Percentiles rank a stretch among this genome's conserved stretches.
phyloP scores from a whole-genome alignment of 225 moss, liverwort and hornwort species.

The Thuidium tamariscinum region DNA sequence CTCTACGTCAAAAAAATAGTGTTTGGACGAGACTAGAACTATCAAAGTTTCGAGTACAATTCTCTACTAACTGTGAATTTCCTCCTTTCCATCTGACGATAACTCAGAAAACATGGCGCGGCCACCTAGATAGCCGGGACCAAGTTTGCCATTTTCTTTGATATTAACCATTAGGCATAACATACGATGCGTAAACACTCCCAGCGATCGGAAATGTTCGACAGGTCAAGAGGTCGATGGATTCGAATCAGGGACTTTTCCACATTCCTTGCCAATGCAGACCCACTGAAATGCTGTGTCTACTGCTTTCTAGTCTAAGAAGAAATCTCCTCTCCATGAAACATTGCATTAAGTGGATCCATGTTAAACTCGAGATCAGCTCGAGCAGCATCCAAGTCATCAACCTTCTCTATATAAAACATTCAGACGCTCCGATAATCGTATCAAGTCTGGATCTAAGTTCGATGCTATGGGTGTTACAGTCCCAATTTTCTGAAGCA shows the following conservation, averaged over 20 bases:
- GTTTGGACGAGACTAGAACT: no score
- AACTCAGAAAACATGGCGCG: no score
- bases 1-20: no score
- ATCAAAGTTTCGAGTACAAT: no score
- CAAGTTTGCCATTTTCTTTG: no score
- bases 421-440: background rate
- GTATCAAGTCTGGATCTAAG: background rate
- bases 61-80: no score
- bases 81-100: no score
- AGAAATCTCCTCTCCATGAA: background rate
- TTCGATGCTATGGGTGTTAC: background rate
- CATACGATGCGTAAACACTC: no score
- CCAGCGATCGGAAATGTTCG: no score
- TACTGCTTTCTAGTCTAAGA: background rate
- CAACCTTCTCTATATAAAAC: background rate
- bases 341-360: background rate
- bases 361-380: background rate
- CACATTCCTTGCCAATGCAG: background rate
- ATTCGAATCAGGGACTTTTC: background rate
- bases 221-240: no score
- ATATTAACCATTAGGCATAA: no score
- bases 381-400: background rate
- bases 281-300: background rate
- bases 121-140: no score
- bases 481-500: background rate